Base-by-base conservation (phyloP, 2,329 filamentous ascomycete species). In the Podosphaera aphanis region DNA sequence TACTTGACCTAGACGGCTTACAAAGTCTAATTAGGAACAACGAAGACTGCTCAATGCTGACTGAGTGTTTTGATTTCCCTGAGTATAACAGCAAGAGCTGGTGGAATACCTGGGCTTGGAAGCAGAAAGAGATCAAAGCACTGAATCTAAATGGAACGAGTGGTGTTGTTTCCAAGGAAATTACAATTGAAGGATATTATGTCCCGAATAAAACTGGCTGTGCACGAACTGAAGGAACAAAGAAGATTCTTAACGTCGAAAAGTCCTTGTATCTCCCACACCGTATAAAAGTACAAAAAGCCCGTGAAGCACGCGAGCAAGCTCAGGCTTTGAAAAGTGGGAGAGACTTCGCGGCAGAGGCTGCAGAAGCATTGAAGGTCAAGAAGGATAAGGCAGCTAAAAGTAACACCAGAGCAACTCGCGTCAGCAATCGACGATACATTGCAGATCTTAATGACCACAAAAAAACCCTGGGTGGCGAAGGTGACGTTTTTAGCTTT, bases 261-360 rank as follows among this genome's bases (percentile, higher is more conserved):
- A 98, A 98, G 66, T 93, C 86, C 23, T 93, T 94, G 59, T 98
- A 98, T 59, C 71, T 98, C 6, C 90, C 90, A 36, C 90, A 98
- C 66, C 86, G 93, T 52, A 90, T 98, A 64, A 93, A 92, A 58
- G 84, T 98, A 18, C 83, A 90, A 61, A 90, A 80, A 63, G 83
- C 80, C 20, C 76, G 86, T 44, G 86, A 94, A 61, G 85, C 90
- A 61, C 80, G 85, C n/a, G 40, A 40, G 20, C 80, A 94, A 61
- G 79, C 78, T n/a, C 67, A 68, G 39, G 73, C 77, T 62, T 58
- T 80, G 70, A 64, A 74, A 65, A 79, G 67, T 53, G 76, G 70
- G 48, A 80, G 74, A 55, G 78, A 82, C 52, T 64, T 72, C 5
- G 72, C 71, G 8, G 68, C 73, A 21, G 70, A 77, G 3, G 79